Conservation (phyloP, 805 yeast species). For the Pichia membranifaciens region DNA sequence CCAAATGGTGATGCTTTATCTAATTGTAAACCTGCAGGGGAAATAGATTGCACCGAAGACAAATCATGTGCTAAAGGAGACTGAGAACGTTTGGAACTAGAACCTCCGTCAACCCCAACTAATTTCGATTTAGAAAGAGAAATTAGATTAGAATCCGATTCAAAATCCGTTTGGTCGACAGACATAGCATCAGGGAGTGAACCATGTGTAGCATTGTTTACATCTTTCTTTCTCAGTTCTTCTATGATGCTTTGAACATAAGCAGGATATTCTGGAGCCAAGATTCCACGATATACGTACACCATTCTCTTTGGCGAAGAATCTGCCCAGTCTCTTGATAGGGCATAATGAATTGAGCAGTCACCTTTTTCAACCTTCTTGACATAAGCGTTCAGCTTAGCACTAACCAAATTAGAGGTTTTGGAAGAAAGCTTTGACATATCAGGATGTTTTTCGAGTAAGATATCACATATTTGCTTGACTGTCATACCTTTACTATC, state of each 20-base stretch:
- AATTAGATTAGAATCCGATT: constrained; percentile 5
- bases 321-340: constrained; percentile 87
- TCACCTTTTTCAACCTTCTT: constrained; percentile 80
- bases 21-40: constrained; percentile 27
- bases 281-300: constrained; percentile 73
- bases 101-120: constrained; percentile 4
- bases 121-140: constrained; percentile 4
- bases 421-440: constrained; percentile 78
- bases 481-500: constrained; percentile 82
- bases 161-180: constrained; percentile 6
- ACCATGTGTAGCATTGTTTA: constrained; percentile 7
- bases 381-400: constrained; percentile 79
- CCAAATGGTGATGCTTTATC: constrained; percentile 26
- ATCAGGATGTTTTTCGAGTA: constrained; percentile 71
- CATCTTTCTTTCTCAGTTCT: constrained; percentile 35
- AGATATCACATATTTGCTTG: constrained; percentile 74
- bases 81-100: constrained; percentile 11
- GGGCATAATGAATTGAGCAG: constrained; percentile 60
- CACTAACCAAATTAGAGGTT: constrained; percentile 74
- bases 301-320: constrained; percentile 88
- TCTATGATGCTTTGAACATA: constrained; percentile 66
- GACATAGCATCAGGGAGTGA: constrained; percentile 1
- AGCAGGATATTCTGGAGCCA: constrained; percentile 67
- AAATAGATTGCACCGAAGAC: constrained; percentile 17
- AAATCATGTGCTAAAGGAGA: constrained; percentile 8